These are phyloP conservation scores for Colletotrichum coccodes DNA, from an alignment of 2,329 filamentous ascomycete genomes.

Conservation along the genomic window DNA sequence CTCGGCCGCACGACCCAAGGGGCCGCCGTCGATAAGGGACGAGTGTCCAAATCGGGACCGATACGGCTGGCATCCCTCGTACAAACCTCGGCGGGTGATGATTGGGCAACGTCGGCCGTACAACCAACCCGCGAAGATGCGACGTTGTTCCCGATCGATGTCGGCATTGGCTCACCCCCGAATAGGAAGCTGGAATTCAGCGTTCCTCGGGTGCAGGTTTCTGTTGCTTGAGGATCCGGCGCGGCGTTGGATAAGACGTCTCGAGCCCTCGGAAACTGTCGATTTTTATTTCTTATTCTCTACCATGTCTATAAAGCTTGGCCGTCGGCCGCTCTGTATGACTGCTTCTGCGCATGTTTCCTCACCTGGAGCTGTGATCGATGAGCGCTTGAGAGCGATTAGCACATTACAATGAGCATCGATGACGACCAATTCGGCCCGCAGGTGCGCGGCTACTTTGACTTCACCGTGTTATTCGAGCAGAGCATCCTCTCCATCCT, in stretches of 20 bases:
- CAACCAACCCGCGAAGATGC: background rate
- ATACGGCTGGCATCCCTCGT: background rate
- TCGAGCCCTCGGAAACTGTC: background rate
- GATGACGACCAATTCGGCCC: constrained; percentile 39
- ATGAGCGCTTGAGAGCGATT: background rate
- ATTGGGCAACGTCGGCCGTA: background rate
- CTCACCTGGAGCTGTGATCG: background rate
- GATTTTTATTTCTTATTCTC: background rate
- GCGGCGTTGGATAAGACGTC: background rate
- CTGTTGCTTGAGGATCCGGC: background rate
- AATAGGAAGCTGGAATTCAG: background rate
- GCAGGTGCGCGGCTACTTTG: constrained; percentile 37
- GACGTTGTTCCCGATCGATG: background rate
- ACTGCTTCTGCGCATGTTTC: background rate
- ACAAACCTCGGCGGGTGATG: background rate
- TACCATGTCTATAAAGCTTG: background rate
- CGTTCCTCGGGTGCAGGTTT: background rate
- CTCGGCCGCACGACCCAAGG: background rate
- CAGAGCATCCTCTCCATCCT: constrained; percentile 43
- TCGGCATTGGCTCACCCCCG: background rate
- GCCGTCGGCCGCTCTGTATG: background rate
- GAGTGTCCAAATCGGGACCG: background rate
- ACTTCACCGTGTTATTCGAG: constrained; percentile 44
- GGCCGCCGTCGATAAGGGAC: background rate
- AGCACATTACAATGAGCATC: constrained; percentile 10